Evolutionary conservation across 1,284 basidiomycete genomes (phyloP), one percentile per base, ranked within the genome.

Genomic region (Tilletiopsis washingtonensis): DNA sequence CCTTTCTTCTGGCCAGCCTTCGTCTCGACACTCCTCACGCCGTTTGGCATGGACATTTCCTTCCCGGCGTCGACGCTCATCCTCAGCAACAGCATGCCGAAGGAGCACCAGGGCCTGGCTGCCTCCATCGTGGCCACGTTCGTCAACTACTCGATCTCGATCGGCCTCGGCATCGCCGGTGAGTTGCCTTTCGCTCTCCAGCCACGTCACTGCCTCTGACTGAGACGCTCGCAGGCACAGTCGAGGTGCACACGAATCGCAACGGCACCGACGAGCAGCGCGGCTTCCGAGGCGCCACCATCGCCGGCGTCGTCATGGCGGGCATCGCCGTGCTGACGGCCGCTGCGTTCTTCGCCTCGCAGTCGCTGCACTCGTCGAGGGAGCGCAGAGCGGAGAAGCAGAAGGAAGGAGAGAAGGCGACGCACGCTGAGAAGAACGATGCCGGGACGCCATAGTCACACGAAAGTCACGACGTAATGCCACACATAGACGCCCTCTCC

Each of bases 61-160:
- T 67, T 65, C 43, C 57, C 64, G 1, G 49, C 57, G 0, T 60
- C 60, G 1, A 58, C 54, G 34, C 61, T 65, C 29, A 60, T 63
- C 29, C 45, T 67, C 9, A 53, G 51, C 41, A 56, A 62, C 25
- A 40, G 51, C 6, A 37, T 65, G 38, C 62, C 57, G 1, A 39
- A 45, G 11, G 48, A 60, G 37, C 55, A 62, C 21, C 64, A 69
- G 34, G 62, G 60, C 7, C 47, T 51, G 1, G 67, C 58, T 1
- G 64, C 56, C 26, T 61, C 57, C 25, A 43, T 69, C 15, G 62
- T 69, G 12, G 65, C 63, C 27, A 69, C 62, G 17, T 45, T 67
- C 14, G 58, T 69, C 23, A 61, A 65, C 40, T 69, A 62, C 45
- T 48, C 53, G 17, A 54, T 62, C n/a, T 58, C 64, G 1, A 38